Conservation (phyloP, 805 yeast species). For the Metschnikowia anglica region DNA sequence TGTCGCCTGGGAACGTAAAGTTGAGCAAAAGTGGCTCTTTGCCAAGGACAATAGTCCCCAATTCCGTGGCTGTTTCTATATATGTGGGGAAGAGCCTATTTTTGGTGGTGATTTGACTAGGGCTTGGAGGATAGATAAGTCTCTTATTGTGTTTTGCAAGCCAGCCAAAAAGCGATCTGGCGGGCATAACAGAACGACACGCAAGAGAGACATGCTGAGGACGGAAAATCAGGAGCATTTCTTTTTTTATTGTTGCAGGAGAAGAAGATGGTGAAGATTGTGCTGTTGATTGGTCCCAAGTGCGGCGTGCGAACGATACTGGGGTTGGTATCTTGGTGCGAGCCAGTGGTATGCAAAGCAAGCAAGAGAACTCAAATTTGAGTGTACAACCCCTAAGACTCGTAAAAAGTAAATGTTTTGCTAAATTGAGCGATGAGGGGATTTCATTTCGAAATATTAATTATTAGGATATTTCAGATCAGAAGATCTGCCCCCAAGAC, state of each 20-base stretch:
- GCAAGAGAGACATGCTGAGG: slow-evolving; percentile 11
- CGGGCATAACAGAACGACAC: slow-evolving; percentile 10
- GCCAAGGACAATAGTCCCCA: slow-evolving; percentile 52
- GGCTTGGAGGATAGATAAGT: slow-evolving; percentile 42
- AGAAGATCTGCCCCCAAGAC: too few species aligned
- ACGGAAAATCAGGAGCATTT: slow-evolving; percentile 13
- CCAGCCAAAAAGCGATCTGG: slow-evolving; percentile 19
- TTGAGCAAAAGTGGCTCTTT: slow-evolving; percentile 66
- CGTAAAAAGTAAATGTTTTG: too few species aligned
- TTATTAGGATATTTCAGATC: too few species aligned
- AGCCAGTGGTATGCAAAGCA: background rate
- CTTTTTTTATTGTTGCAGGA: background rate
- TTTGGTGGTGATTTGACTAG: slow-evolving; percentile 36
- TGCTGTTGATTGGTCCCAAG: background rate
- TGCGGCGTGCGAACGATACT: background rate
- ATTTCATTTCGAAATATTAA: too few species aligned
- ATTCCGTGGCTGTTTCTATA: slow-evolving; percentile 56
- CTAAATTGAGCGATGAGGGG: too few species aligned
- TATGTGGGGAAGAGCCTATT: slow-evolving; percentile 41
- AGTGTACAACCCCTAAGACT: too few species aligned
- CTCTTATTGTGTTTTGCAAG: slow-evolving; percentile 21
- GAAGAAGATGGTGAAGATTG: background rate
- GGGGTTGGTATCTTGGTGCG: slow-evolving; percentile 2
- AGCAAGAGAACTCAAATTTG: background rate
- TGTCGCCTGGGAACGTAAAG: slow-evolving; percentile 69